A percentile compares a stretch with the other conserved stretches of the same genome.
Conservation (phyloP, 345 rosid species). For the Crucihimalaya himalaica region DNA sequence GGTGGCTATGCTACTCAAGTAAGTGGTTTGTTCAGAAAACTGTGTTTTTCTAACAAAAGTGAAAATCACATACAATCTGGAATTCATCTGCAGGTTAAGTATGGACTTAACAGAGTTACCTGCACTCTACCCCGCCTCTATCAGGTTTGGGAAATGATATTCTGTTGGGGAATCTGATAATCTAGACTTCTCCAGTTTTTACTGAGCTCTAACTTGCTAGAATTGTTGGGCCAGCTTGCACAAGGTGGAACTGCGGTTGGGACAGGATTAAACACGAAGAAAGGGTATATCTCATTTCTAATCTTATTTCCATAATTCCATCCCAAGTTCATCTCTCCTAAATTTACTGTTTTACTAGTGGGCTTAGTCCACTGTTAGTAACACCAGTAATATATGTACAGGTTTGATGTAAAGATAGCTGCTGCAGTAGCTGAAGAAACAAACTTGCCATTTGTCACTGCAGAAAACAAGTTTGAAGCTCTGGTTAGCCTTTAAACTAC, state of each 20-base stretch:
- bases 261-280: slow-evolving; percentile 94
- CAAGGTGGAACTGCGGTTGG: slow-evolving; percentile 99
- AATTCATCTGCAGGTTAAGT: slow-evolving; percentile 61
- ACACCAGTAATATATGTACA: slow-evolving; percentile 35
- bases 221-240: slow-evolving; percentile 73
- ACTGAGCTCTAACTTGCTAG: slow-evolving; percentile 43
- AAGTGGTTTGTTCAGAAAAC: slow-evolving; percentile 23
- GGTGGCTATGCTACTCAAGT: slow-evolving; percentile 98
- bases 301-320: not conserved
- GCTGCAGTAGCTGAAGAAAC: slow-evolving; percentile 94
- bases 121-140: slow-evolving; percentile 82
- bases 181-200: slow-evolving; percentile 9
- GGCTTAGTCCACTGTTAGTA: slow-evolving; percentile 19
- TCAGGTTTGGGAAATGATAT: slow-evolving; percentile 57
- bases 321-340: slow-evolving; percentile 10
- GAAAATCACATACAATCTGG: slow-evolving; percentile 3
- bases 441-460: slow-evolving; percentile 81
- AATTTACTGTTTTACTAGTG: not conserved
- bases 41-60: not conserved
- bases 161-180: slow-evolving; percentile 17
- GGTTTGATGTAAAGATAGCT: slow-evolving; percentile 94
- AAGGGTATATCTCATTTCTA: slow-evolving; percentile 62
- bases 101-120: slow-evolving; percentile 74
- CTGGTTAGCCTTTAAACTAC: slow-evolving; percentile 58
- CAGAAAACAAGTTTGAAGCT: slow-evolving; percentile 98